These are phyloP conservation scores for Delitschia confertaspora DNA, from an alignment of 495 filamentous ascomycete species.

Conservation along the genomic window DNA sequence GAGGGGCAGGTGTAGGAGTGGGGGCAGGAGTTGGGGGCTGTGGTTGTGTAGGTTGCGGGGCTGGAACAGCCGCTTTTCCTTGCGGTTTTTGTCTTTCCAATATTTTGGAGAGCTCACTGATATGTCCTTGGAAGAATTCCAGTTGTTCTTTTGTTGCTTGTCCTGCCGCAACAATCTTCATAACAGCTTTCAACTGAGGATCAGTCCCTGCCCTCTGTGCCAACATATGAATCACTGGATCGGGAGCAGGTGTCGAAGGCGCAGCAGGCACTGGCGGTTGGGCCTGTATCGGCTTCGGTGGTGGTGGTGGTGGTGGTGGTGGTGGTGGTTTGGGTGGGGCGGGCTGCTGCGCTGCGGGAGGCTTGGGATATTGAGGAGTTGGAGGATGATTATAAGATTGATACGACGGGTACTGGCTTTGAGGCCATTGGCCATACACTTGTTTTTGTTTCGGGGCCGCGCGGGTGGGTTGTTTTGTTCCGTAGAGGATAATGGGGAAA, in stretches of 20 bases:
- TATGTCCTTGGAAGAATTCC: constrained; percentile 81
- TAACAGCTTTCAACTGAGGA: constrained; percentile 82
- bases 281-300: constrained; percentile 38
- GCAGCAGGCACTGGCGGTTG: constrained; percentile 40
- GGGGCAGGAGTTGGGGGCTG: constrained; percentile 7
- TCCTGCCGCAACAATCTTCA: constrained; percentile 88
- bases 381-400: constrained; percentile 12
- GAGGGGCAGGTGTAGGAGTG: constrained; percentile 2
- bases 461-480: constrained; percentile 56
- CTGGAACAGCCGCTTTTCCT: constrained; percentile 10
- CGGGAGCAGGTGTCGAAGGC: constrained; percentile 40
- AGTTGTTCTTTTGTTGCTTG: constrained; percentile 73
- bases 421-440: constrained; percentile 20
- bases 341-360: constrained; percentile 16
- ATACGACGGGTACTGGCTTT: constrained; percentile 17
- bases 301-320: constrained; percentile 7
- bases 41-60: constrained; percentile 9
- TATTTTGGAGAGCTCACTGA: constrained; percentile 73
- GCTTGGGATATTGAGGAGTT: constrained; percentile 5
- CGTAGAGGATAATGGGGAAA: constrained; percentile 79
- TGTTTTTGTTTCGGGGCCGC: constrained; percentile 24
- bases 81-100: constrained; percentile 38
- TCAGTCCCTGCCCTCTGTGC: constrained; percentile 81
- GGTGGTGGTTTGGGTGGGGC: constrained; percentile 2
- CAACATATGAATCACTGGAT: constrained; percentile 92